Percentiles rank a stretch among this genome's conserved stretches.
Evolutionary conservation across 2,329 filamentous ascomycete genomes (phyloP).

Genomic region (Trichoderma atrobrunneum): DNA sequence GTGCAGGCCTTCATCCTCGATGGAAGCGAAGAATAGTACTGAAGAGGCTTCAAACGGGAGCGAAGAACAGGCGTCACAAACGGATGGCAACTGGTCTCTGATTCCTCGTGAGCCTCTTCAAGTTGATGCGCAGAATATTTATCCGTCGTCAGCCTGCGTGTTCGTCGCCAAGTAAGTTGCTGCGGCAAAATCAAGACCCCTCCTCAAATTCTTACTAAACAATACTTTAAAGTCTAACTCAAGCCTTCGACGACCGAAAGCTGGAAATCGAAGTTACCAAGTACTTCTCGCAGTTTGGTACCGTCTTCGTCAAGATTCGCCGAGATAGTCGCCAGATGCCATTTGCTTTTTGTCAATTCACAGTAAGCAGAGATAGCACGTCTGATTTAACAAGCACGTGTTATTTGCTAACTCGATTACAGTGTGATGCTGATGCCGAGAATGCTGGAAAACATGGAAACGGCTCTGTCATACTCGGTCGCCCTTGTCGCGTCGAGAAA

Average conservation of each 20-base stretch:
- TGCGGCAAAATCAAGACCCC: not conserved
- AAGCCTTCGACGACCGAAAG: conserved; percentile 47
- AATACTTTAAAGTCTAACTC: conserved; percentile 45
- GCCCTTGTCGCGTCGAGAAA: conserved; percentile 58
- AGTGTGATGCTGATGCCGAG: conserved; percentile 44
- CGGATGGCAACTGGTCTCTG: not conserved
- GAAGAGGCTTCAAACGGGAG: not conserved
- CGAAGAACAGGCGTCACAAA: not conserved
- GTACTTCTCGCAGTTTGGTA: conserved; percentile 53
- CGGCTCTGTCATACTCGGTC: conserved; percentile 51
- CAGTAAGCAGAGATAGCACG: conserved; percentile 41
- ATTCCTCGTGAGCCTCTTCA: conserved; percentile 6
- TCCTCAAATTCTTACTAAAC: conserved; percentile 7
- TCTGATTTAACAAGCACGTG: not conserved
- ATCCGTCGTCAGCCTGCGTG: conserved; percentile 56
- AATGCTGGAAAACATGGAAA: conserved; percentile 47
- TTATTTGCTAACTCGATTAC: not conserved
- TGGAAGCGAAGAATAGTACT: not conserved
- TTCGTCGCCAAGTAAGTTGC: conserved; percentile 65
- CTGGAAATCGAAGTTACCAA: conserved; percentile 52
- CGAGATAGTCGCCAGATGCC: conserved; percentile 58
- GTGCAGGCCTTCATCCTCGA: not conserved
- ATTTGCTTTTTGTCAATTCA: conserved; percentile 63
- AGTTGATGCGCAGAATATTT: conserved; percentile 51
- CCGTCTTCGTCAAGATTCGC: conserved; percentile 61